phyloP scores from a whole-genome alignment of 2,329 filamentous ascomycete genomes.

The Penicillium sp. region DNA sequence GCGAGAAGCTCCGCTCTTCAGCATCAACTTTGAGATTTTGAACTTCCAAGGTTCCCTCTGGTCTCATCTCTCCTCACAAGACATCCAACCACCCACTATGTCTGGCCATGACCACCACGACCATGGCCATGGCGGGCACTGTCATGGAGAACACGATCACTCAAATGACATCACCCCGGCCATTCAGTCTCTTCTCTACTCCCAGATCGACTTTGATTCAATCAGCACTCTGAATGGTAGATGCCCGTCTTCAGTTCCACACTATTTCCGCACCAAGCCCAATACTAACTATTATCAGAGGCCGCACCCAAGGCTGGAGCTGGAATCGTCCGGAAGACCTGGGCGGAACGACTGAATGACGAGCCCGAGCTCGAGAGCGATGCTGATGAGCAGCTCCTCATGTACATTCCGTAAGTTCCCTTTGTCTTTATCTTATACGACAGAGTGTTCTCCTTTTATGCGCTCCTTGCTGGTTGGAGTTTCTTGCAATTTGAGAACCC shows the following conservation, averaged over 20 bases:
- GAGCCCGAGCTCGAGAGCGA: conserved; percentile 80
- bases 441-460: background rate
- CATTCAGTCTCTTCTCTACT: conserved; percentile 85
- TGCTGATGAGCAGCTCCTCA: conserved; percentile 88
- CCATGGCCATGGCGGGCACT: conserved; percentile 46
- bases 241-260: background rate
- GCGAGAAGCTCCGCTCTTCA: conserved; percentile 17
- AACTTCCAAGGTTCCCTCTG: background rate
- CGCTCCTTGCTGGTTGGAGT: background rate
- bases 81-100: conserved; percentile 22
- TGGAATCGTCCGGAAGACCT: conserved; percentile 84
- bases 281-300: conserved; percentile 43
- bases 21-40: background rate
- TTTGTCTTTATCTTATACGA: background rate
- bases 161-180: conserved; percentile 90
- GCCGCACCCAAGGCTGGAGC: conserved; percentile 66
- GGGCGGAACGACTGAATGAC: conserved; percentile 72
- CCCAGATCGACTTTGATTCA: conserved; percentile 85
- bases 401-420: conserved; percentile 75
- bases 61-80: background rate
- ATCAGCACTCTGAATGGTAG: conserved; percentile 78
- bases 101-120: conserved; percentile 40
- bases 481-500: conserved; percentile 20
- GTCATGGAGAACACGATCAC: conserved; percentile 72
- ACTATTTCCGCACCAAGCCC: background rate